Percentiles rank a stretch among this genome's conserved stretches.
Conservation (phyloP, 306 rosid genomes). For the Malus asiatica region DNA sequence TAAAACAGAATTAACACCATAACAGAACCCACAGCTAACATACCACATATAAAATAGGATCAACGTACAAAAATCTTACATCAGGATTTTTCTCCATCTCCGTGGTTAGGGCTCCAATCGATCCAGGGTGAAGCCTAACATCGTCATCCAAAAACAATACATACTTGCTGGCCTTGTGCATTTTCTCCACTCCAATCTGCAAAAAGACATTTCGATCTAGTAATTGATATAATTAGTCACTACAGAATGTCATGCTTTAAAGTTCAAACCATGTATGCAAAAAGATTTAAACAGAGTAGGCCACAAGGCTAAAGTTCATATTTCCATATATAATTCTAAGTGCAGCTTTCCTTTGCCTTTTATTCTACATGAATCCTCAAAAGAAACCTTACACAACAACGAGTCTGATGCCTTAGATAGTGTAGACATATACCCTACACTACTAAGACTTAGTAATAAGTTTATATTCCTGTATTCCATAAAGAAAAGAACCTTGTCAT, state of each 20-base stretch:
- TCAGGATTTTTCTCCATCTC: constrained; percentile 96
- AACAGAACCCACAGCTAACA: not conserved
- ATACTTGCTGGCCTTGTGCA: constrained; percentile 82
- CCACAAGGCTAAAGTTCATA: not conserved
- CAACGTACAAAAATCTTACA: constrained; percentile 27
- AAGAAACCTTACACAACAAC: not conserved
- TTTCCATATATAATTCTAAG: not conserved
- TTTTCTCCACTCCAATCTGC: constrained; percentile 89
- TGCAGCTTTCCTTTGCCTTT: not conserved
- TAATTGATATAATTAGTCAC: constrained; percentile 9
- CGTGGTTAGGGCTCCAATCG: constrained; percentile 71
- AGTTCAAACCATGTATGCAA: not conserved
- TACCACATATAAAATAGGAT: not conserved
- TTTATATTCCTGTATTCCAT: not conserved
- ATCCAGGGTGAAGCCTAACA: constrained; percentile 93
- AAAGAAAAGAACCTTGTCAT: not conserved
- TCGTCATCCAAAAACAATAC: constrained; percentile 92
- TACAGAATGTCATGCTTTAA: not conserved
- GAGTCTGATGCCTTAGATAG: constrained; percentile 7
- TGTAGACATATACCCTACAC: not conserved
- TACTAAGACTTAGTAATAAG: not conserved
- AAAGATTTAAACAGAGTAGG: not conserved
- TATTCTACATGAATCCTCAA: not conserved
- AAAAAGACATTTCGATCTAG: constrained; percentile 15
- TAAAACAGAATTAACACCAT: constrained; percentile 23